A percentile compares a stretch with the other conserved stretches of the same genome.
These are phyloP conservation scores for Mycena amicta DNA, from an alignment of 768 basidiomycete species.

Conservation along the genomic window DNA sequence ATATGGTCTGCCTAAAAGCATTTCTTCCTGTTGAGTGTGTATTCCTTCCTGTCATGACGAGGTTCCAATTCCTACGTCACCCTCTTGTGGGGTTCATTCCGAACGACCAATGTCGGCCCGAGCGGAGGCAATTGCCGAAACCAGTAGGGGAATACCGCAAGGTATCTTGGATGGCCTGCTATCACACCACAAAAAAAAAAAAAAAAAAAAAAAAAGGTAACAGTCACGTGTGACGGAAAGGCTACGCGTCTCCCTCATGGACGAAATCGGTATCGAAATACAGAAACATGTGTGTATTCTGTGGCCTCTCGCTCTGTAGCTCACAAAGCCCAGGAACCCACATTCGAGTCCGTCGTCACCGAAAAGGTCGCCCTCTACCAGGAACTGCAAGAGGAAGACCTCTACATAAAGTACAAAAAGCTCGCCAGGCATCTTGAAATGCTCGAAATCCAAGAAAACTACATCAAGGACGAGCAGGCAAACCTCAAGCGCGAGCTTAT, in stretches of 20 bases:
- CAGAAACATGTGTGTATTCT: constrained; percentile 68
- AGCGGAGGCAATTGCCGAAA: no score
- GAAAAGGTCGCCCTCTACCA: constrained; percentile 89
- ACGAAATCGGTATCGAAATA: constrained; percentile 87
- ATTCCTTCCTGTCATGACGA: no score
- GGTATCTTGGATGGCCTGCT: no score
- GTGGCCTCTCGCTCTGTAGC: constrained; percentile 1
- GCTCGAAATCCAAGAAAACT: constrained; percentile 91
- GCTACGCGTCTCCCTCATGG: constrained; percentile 62
- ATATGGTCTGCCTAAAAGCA: no score
- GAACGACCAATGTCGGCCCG: no score
- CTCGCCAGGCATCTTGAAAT: constrained; percentile 94
- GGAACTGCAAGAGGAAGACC: constrained; percentile 88
- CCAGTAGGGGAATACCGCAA: neutral
- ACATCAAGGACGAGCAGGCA: constrained; percentile 98
- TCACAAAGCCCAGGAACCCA: constrained; percentile 67
- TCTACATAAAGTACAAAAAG: constrained; percentile 97
- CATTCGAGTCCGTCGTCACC: constrained; percentile 82
- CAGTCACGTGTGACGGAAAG: constrained; percentile 3
- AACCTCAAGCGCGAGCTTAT: constrained; percentile 98
- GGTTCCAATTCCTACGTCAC: no score
- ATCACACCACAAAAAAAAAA: no score
- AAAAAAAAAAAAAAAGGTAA: no score
- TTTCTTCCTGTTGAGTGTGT: no score
- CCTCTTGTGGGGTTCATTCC: no score